Conservation (phyloP, 2,329 filamentous ascomycete species). For the Tolypocladium amazonense region DNA sequence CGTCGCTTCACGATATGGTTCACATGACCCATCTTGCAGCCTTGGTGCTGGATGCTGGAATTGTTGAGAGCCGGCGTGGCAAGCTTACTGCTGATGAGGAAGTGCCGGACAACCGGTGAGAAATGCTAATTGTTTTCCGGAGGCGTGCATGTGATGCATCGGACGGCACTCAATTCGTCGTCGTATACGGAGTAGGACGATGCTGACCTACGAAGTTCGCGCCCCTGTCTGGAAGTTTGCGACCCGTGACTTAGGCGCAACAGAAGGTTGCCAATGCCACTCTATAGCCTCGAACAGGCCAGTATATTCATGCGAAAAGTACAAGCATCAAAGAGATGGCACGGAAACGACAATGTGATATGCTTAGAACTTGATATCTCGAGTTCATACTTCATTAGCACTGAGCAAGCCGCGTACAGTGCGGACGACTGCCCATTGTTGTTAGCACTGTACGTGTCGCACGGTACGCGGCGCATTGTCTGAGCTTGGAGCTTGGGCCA, state of each 20-base stretch:
- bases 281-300: background rate
- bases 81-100: background rate
- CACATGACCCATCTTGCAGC: background rate
- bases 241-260: background rate
- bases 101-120: background rate
- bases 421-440: background rate
- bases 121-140: background rate
- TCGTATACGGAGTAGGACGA: background rate
- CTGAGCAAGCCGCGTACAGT: background rate
- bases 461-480: background rate
- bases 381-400: background rate
- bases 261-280: background rate
- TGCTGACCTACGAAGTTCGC: background rate
- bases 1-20: background rate
- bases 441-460: background rate
- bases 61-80: background rate
- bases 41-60: background rate
- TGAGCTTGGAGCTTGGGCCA: background rate
- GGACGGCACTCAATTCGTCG: background rate
- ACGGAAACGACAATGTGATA: background rate
- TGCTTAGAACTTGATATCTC: background rate
- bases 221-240: background rate
- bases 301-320: background rate
- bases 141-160: background rate
- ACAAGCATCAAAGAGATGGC: too few species aligned